phyloP scores from a whole-genome alignment of 2,329 filamentous ascomycete genomes.

The Talaromyces atroroseus region DNA sequence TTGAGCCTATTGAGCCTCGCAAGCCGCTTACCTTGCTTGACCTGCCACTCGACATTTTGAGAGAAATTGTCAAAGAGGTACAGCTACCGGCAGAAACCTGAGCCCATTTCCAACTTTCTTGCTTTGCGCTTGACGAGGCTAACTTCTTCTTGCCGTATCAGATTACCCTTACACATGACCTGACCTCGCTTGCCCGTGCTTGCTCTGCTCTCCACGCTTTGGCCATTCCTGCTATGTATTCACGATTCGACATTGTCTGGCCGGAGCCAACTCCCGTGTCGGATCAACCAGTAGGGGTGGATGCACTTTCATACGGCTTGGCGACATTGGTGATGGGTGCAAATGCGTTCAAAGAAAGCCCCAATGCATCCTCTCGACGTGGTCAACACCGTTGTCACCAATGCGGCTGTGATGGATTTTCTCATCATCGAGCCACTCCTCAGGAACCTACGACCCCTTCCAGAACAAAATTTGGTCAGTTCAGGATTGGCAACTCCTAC shows the following conservation, averaged over 20 bases:
- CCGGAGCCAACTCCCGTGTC: slow-evolving; percentile 62
- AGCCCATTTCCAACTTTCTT: not conserved
- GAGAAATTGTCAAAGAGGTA: slow-evolving; percentile 74
- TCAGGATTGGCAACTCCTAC: slow-evolving; percentile 65
- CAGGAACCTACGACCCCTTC: slow-evolving; percentile 1
- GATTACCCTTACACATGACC: slow-evolving; percentile 76
- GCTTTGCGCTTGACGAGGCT: not conserved
- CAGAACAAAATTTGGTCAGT: slow-evolving; percentile 12
- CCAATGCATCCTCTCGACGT: slow-evolving; percentile 30
- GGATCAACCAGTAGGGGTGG: slow-evolving; percentile 66
- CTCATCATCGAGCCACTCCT: slow-evolving; percentile 16
- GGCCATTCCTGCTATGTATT: slow-evolving; percentile 73
- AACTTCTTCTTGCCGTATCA: slow-evolving; percentile 27
- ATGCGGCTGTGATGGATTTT: slow-evolving; percentile 24
- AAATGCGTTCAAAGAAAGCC: slow-evolving; percentile 52
- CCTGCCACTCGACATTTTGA: slow-evolving; percentile 70
- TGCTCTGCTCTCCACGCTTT: slow-evolving; percentile 72
- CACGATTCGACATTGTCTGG: slow-evolving; percentile 84
- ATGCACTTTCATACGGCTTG: slow-evolving; percentile 76
- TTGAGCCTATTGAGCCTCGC: slow-evolving; percentile 22
- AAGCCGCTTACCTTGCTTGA: slow-evolving; percentile 63
- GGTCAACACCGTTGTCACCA: slow-evolving; percentile 20
- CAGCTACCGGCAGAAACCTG: not conserved
- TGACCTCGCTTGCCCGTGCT: slow-evolving; percentile 70
- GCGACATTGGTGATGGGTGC: slow-evolving; percentile 72